Percentiles rank a stretch among this genome's conserved stretches.
Conservation (phyloP, 352 stramenopile species). For the Phytophthora brassicae region DNA sequence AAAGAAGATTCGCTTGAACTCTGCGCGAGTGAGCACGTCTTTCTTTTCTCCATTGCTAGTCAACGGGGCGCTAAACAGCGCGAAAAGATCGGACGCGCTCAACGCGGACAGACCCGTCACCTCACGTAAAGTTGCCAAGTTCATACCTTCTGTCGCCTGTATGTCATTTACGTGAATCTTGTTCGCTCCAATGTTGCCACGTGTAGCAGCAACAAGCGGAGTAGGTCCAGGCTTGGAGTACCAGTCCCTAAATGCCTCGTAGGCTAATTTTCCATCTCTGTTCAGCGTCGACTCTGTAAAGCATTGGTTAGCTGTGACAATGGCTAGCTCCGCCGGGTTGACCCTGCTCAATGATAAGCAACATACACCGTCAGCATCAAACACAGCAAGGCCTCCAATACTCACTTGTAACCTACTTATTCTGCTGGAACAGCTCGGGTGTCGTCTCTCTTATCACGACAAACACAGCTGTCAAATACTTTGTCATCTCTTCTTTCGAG, state of each 20-base stretch:
- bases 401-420: slow-evolving; percentile 47
- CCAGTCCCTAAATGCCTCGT: slow-evolving; percentile 73
- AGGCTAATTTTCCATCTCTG: slow-evolving; percentile 68
- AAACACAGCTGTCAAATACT: slow-evolving; percentile 86
- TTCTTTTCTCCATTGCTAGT: slow-evolving; percentile 11
- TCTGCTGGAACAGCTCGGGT: slow-evolving; percentile 70
- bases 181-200: not conserved
- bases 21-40: slow-evolving; percentile 48
- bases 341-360: slow-evolving; percentile 35
- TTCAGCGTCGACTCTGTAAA: slow-evolving; percentile 74
- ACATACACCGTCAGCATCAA: slow-evolving; percentile 1
- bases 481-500: slow-evolving; percentile 82
- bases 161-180: slow-evolving; percentile 12
- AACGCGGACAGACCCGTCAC: slow-evolving; percentile 54
- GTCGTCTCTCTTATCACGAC: slow-evolving; percentile 73
- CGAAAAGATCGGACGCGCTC: slow-evolving; percentile 61
- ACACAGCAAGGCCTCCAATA: not conserved
- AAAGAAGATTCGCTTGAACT: slow-evolving; percentile 75
- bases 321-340: slow-evolving; percentile 59
- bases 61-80: slow-evolving; percentile 47
- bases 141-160: slow-evolving; percentile 16
- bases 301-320: slow-evolving; percentile 72
- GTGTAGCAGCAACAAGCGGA: slow-evolving; percentile 34
- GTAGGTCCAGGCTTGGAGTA: slow-evolving; percentile 69
- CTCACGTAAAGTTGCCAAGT: slow-evolving; percentile 45